Base-by-base conservation (phyloP, 148 eudicot genomes). In the Camellia lanceoleosa region DNA sequence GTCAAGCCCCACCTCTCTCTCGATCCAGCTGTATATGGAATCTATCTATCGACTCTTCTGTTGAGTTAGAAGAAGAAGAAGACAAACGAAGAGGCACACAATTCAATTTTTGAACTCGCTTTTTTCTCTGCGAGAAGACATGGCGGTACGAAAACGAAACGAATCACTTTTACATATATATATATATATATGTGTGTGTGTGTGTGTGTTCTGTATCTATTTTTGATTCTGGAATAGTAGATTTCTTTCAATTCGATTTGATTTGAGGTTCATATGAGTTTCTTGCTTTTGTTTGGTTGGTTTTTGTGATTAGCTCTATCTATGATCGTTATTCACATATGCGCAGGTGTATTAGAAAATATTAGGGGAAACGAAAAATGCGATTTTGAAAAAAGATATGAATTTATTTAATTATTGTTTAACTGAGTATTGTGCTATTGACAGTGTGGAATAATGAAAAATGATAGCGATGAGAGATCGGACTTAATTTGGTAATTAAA, bases 131-230 rank as follows among this genome's bases (percentile, higher is more conserved):
- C 61, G 14, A 30, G 38, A 54, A 68, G 47, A 46, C 52, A 78
- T 78, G 80, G 80, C 80, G 80, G 80, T 78, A 68, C 5, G 38
- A 72, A 30, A 11, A n/a, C 41, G 8, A 47, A n/a, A 5, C n/a
- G 58, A 19, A 4, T 42, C 3, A 11, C 15, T 52, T 51, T 71
- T 12, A 7, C 51, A 19, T 76, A n/a, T 18, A 41, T 9, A 2
- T 3, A 51, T 51, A 19, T 49, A 0, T 51, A 16, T 71, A 11
- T 71, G 20, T 23, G 30, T 23, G 30, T 23, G 30, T n/a, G 11
- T 49, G 14, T 9, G 19, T n/a, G 30, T 12, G 7, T 2, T 20
- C 3, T 5, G 68, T 18, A 15, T 10, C 12, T 4, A 3, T 49
- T 49, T 38, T 72, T 13, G n/a, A 51, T 72, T 72, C 23, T 23